Evolutionary conservation across 1,284 basidiomycete species (phyloP).

Genomic region (Cronartium quercuum): DNA sequence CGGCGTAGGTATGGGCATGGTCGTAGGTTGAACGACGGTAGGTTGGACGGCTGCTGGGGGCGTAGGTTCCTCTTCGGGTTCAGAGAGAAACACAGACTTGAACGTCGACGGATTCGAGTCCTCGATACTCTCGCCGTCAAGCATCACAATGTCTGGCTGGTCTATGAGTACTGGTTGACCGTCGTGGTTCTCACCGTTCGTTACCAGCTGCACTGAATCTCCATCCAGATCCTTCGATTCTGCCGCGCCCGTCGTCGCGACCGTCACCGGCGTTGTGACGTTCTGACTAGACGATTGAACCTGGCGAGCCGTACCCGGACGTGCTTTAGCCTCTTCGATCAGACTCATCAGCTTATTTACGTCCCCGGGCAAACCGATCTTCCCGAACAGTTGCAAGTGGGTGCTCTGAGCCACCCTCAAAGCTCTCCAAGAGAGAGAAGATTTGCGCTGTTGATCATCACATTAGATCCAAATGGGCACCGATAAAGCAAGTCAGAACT

Average conservation of each 20-base stretch:
- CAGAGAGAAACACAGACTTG: not conserved
- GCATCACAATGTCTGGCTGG: constrained; percentile 35
- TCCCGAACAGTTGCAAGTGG: constrained; percentile 31
- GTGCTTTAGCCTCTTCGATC: constrained; percentile 29
- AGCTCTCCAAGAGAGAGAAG: constrained; percentile 27
- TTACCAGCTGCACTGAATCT: not conserved
- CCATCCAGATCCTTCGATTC: not conserved
- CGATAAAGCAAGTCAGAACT: not conserved
- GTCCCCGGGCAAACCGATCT: constrained; percentile 27
- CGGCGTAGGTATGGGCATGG: not conserved
- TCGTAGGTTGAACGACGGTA: not conserved
- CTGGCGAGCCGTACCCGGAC: not conserved
- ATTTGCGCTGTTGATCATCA: constrained; percentile 7
- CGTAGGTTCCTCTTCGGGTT: constrained; percentile 5
- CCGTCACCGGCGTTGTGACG: not conserved
- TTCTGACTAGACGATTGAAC: not conserved
- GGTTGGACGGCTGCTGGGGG: not conserved
- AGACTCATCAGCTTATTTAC: constrained; percentile 23
- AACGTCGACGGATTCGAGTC: not conserved
- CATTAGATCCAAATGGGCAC: not conserved
- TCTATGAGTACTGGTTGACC: not conserved
- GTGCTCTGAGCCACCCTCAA: constrained; percentile 29
- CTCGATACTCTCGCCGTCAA: constrained; percentile 35
- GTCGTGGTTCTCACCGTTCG: not conserved
- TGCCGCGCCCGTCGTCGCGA: not conserved